These are phyloP conservation scores for Mortierella sp. DNA, from an alignment of 371 early-diverging fungal species.

Conservation along the genomic window DNA sequence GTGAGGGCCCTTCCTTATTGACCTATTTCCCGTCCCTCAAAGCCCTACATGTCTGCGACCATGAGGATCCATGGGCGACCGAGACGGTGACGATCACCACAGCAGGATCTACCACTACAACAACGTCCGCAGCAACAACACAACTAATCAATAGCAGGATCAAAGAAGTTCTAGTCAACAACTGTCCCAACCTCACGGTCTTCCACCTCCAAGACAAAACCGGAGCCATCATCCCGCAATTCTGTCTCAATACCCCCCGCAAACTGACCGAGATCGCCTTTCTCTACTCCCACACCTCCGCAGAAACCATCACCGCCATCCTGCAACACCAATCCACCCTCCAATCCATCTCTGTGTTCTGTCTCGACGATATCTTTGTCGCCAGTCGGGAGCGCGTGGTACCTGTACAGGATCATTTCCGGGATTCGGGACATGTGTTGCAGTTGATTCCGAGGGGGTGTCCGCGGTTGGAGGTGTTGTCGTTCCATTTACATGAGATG, in stretches of 20 bases:
- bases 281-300: not conserved
- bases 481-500: no score
- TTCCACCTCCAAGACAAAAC: not conserved
- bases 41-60: not conserved
- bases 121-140: not conserved
- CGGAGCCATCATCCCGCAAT: not conserved
- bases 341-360: not conserved
- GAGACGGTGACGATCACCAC: not conserved
- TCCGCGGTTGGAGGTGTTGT: not conserved
- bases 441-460: not conserved
- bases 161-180: not conserved
- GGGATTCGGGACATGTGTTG: not conserved
- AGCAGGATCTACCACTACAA: not conserved
- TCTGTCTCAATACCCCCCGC: not conserved
- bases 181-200: not conserved
- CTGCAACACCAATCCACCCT: not conserved
- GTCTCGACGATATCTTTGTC: not conserved
- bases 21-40: not conserved
- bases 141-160: not conserved
- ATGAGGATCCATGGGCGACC: not conserved
- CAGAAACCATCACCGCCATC: not conserved
- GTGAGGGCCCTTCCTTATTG: not conserved
- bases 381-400: not conserved
- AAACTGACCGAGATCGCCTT: not conserved
- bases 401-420: not conserved